These are phyloP conservation scores for Leishmania martiniquensis DNA, from an alignment of 208 protist species.

Conservation along the genomic window DNA sequence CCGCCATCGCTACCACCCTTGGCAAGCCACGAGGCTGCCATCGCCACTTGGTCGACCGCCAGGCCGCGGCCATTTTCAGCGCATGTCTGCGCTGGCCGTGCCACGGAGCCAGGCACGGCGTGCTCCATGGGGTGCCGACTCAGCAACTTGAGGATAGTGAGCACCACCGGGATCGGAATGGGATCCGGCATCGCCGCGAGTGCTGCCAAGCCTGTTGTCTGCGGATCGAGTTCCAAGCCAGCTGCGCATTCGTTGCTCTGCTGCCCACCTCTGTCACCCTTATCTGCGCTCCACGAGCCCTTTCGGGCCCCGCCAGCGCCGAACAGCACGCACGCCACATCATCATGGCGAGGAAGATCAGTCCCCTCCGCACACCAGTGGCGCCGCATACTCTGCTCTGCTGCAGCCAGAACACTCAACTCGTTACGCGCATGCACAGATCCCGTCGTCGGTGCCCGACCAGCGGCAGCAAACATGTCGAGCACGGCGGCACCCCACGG, in stretches of 20 bases:
- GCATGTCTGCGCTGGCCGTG: background rate
- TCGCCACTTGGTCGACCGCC: background rate
- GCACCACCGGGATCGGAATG: slow-evolving; percentile 21
- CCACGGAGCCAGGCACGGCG: background rate
- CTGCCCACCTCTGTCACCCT: background rate
- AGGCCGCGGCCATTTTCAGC: background rate
- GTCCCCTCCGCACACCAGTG: slow-evolving; percentile 14
- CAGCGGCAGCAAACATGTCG: slow-evolving; percentile 12
- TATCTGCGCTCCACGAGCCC: background rate
- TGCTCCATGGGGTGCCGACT: slow-evolving; percentile 1
- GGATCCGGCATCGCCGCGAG: slow-evolving; percentile 26
- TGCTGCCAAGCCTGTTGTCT: slow-evolving; percentile 20
- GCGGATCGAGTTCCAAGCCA: slow-evolving; percentile 10
- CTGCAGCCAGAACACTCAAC: slow-evolving; percentile 19
- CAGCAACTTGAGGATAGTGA: slow-evolving; percentile 23
- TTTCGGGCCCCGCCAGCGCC: background rate
- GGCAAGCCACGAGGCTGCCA: slow-evolving; percentile 14
- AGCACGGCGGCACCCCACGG: background rate
- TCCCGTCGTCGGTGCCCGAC: background rate
- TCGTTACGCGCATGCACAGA: background rate
- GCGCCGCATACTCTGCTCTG: slow-evolving; percentile 16
- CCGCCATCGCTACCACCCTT: slow-evolving; percentile 2
- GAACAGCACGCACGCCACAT: slow-evolving; percentile 15
- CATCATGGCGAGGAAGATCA: slow-evolving; percentile 34
- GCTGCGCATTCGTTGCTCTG: background rate